Evolutionary conservation across 352 stramenopile genomes (phyloP).

Genomic region (Phytophthora pisi): DNA sequence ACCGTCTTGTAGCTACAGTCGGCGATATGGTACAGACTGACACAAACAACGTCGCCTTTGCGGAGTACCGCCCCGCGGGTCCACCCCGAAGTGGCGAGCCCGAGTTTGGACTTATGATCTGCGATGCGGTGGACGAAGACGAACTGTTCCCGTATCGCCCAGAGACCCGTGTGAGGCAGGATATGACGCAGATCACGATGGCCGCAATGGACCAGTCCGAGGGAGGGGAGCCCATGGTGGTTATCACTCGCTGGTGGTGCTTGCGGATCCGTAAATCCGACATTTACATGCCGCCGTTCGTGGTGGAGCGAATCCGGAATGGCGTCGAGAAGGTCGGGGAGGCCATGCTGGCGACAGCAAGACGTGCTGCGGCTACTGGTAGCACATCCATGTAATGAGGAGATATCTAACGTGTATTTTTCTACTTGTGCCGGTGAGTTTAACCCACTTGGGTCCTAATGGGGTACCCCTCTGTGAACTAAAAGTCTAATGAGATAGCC

Average conservation of each 20-base stretch:
- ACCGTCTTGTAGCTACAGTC: conserved; percentile 38
- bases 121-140: conserved; percentile 46
- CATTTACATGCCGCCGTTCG: conserved; percentile 20
- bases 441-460: no score
- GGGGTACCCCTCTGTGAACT: no score
- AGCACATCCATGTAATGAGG: neutral
- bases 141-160: conserved; percentile 46
- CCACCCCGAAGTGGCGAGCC: conserved; percentile 4
- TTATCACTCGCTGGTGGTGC: conserved; percentile 32
- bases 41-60: conserved; percentile 44
- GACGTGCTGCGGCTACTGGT: conserved; percentile 20
- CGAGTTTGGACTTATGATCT: conserved; percentile 34
- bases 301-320: conserved; percentile 18
- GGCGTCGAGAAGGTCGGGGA: conserved; percentile 24
- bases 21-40: conserved; percentile 32
- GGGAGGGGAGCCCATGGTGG: conserved; percentile 15
- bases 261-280: conserved; percentile 23
- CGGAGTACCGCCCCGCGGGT: conserved; percentile 21
- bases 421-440: no score
- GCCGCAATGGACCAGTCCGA: conserved; percentile 8
- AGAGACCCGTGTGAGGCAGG: conserved; percentile 37
- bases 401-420: no score
- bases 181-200: conserved; percentile 33
- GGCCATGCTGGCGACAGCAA: conserved; percentile 23
- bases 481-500: no score